Evolutionary conservation across 2,329 filamentous ascomycete species (phyloP), one percentile per base, ranked within the genome.

Genomic region (Mycocentrospora acerina): DNA sequence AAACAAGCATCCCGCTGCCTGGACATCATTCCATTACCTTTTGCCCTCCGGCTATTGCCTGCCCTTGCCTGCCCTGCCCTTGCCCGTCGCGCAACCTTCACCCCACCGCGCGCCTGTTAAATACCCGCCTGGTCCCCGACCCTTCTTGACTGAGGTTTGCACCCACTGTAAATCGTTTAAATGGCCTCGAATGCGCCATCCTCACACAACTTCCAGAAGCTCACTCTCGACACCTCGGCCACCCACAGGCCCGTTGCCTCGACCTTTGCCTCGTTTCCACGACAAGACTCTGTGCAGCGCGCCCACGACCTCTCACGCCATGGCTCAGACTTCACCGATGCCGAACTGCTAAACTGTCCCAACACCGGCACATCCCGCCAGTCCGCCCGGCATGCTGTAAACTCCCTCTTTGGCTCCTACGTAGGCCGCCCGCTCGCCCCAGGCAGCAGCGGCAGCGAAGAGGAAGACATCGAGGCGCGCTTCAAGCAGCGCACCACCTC

Each of bases 141-240:
- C 41, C 28, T 42, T 32, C 18, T 37, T 32, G 42, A 32, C 33
- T 30, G 56, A 62, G 62, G 61, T 61, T 59, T 60, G 60, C 58
- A 51, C 46, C 44, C 57, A 66, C 55, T 51, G 55, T 62, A 44
- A 57, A 54, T 53, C 52, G 50, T 49, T 53, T 55, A 55, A 60
- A 69, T 70, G 66, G 67, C 66, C 60, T 61, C 64, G 43, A 51
- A 48, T 45, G 48, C 62, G 55, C 59, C 59, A 50, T 61, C 61
- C 59, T 64, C 64, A 64, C 64, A 66, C 51, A 55, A 49, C 53
- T 70, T 70, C 59, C 66, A 65, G 59, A 70, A 70, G 52, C 65
- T 70, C 51, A 67, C 62, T 50, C 55, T 70, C 59, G 59, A 69
- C 46, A 70, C 63, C 40, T 55, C 57, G 40, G 42, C 60, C 32